Base-by-base conservation (phyloP, 495 filamentous ascomycete species). In the Talaromyces ruber region DNA sequence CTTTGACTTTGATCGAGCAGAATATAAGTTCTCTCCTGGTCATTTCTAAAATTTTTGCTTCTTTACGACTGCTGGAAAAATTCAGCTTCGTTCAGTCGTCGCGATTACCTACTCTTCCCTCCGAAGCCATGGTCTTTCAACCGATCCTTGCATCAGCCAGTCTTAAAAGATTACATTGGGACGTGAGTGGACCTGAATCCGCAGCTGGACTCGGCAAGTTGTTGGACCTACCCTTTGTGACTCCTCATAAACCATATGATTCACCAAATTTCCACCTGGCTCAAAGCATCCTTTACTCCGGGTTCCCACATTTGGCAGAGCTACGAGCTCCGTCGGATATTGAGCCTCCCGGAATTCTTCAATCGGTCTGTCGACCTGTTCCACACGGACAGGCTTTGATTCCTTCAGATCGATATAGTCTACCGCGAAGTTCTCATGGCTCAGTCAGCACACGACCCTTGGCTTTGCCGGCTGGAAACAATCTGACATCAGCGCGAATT, bases 91-190 rank as follows among this genome's bases (percentile, higher is more conserved):
- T 89, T 1, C 91, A 96, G 70, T 76, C 82, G 4, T 78, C 74
- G 50, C 73, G 70, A 63, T 81, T 82, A 2, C 88, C 88, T 1
- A 76, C 77, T 3, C 76, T 91, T 62, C 80, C 86, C 0, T 66
- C 72, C 4, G 86, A 85, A 54, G 68, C 74, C 25, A 83, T 87
- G 56, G 79, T 89, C 39, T 86, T 86, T 72, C 79, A 82, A 45
- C 88, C 88, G 0, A 84, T 91, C 61, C 76, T 96, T 6, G 87
- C 87, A 2, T 93, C 87, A 0, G 70, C 73, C 1, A 84, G 79
- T 21, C 80, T 96, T 0, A 75, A 84, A 61, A 84, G 83, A 58
- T 74, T 94, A 14, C 90, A 94, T 73, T 94, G 93, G 93, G 90
- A 96, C 66, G 82, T 93, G 26, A 82, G 87, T 1, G 74, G 75